phyloP scores from a whole-genome alignment of 805 yeast species.

The Candida ficus region DNA sequence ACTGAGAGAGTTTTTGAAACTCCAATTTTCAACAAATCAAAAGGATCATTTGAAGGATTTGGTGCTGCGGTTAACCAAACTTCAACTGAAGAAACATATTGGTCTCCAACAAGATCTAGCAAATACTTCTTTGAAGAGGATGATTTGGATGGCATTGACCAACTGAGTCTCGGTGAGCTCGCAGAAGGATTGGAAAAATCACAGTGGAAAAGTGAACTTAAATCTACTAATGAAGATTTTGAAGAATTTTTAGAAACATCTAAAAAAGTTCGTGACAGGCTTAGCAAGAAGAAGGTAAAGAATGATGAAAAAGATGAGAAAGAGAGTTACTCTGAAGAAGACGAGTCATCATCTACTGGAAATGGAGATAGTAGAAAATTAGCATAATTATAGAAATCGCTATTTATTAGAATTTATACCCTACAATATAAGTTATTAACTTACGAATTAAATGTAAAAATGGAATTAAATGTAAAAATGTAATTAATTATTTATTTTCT shows the following conservation, averaged over 20 bases:
- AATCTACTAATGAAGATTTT: conserved; percentile 13
- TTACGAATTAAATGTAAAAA: too few relatives aligned
- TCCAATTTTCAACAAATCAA: background rate
- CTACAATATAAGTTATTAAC: too few relatives aligned
- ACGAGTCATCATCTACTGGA: background rate
- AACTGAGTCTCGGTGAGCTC: conserved; percentile 11
- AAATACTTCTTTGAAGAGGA: background rate
- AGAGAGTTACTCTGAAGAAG: background rate
- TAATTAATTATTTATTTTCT: background rate
- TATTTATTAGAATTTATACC: too few relatives aligned
- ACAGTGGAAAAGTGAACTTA: conserved; percentile 17
- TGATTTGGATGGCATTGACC: conserved; percentile 3
- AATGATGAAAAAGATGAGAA: background rate
- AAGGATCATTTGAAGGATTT: background rate
- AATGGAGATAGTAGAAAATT: conserved; percentile 1
- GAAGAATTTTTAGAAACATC: conserved; percentile 8
- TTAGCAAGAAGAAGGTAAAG: background rate
- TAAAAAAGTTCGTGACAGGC: background rate
- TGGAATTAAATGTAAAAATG: too few relatives aligned
- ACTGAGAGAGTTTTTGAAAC: conserved; percentile 1
- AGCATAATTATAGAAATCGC: background rate
- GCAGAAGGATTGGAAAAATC: conserved; percentile 16
- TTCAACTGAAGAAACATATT: conserved; percentile 11
- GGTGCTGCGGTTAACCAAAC: background rate
- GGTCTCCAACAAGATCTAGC: conserved; percentile 14